phyloP scores from a whole-genome alignment of 805 yeast genomes.

The Wickerhamomyces silvicola region DNA sequence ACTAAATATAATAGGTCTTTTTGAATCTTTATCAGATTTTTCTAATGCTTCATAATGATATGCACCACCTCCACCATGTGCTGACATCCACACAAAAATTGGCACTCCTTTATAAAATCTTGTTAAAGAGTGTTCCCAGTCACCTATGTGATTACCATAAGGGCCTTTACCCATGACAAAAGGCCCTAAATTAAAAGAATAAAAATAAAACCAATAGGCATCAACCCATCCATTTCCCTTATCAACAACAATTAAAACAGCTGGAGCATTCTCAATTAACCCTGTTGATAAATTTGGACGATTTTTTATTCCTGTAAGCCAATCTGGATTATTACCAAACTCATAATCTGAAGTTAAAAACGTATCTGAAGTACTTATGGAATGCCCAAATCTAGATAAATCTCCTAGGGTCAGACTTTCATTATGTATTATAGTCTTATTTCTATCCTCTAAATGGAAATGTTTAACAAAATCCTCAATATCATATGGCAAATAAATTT shows the following conservation, averaged over 20 bases:
- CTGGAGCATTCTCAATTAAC: constrained; percentile 68
- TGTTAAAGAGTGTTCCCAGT: constrained; percentile 94
- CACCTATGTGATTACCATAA: constrained; percentile 95
- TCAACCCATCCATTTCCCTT: constrained; percentile 95
- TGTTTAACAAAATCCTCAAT: constrained; percentile 60
- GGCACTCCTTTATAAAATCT: constrained; percentile 81
- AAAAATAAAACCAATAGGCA: constrained; percentile 94
- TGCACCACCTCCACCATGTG: constrained; percentile 97
- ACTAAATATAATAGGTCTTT: constrained; percentile 73
- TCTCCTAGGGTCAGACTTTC: constrained; percentile 24
- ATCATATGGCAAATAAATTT: constrained; percentile 78
- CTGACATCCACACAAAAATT: constrained; percentile 88
- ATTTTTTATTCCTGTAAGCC: constrained; percentile 73
- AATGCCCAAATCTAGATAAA: constrained; percentile 19
- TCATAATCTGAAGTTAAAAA: constrained; percentile 65
- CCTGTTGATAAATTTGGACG: constrained; percentile 71
- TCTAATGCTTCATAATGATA: constrained; percentile 74
- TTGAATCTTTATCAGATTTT: constrained; percentile 20
- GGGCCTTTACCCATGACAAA: constrained; percentile 98
- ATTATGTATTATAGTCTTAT: constrained; percentile 38
- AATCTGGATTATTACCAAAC: constrained; percentile 69
- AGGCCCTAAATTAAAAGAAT: constrained; percentile 91
- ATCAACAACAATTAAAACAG: constrained; percentile 75
- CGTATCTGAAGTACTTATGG: constrained; percentile 28
- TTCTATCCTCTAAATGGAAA: constrained; percentile 49